Evolutionary conservation across 31 red algal genomes (phyloP), one percentile per base, ranked within the genome.

Genomic region (Endocladia muricata): DNA sequence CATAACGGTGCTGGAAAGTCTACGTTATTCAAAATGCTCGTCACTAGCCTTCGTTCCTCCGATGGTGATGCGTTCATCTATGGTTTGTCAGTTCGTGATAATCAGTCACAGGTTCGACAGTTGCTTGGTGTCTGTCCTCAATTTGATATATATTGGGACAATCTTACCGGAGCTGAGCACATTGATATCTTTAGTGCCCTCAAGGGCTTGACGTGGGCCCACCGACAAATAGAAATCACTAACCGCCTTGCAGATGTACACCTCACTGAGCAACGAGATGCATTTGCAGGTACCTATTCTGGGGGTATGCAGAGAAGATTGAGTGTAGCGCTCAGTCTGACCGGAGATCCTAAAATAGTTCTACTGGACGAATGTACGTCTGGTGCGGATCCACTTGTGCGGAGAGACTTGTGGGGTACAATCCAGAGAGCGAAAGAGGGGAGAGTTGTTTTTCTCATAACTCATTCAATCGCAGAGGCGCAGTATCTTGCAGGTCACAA

Each of bases 401-500:
- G 95, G 30, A 52, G 88, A 43, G 91, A 88, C 52, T 73, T 94
- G 42, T 98, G 95, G 95, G 60, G 59, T 15, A 83, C 88, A 9
- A 90, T 98, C 47, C 81, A 93, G 55, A 54, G 87, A 1, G 95
- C 95, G 19, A 98, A 98, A 51, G 56, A 62, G 41, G 95, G 90
- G 21, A 85, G 95, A 0, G 91, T 94, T 31, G 75, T 98, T 29
- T 84, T 98, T 38, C 67, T 93, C 2, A 90, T 91, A 32, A 98
- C 95, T n/a, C 95, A 98, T 68, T 94, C 90, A 40, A 98, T 98
- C 71, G 95, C 92, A 58, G 95, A 98, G 70, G 91, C 91, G 3
- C 86, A 98, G 48, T 70, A 91, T 35, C 86, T 98, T 59, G 95
- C 83, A 41, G 79, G 79, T 0, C 44, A 74, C 30, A 78, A 98